Conservation (phyloP, 2,329 filamentous ascomycete genomes). For the Claviceps africana region DNA sequence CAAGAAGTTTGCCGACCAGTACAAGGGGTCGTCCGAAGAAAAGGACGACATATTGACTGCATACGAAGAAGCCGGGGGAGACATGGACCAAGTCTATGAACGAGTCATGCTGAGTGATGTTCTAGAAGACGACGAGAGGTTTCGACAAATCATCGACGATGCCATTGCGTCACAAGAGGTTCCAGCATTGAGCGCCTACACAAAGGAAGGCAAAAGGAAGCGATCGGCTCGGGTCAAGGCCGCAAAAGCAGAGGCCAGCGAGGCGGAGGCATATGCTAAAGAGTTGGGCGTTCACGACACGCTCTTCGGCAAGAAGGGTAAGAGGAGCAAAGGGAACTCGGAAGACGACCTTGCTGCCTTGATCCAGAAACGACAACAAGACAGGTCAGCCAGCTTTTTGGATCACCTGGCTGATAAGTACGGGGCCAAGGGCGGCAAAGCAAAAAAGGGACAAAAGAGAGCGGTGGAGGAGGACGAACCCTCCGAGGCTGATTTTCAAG, state of each 20-base stretch:
- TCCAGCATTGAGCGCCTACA: conserved; percentile 52
- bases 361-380: conserved; percentile 58
- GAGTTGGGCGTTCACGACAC: conserved; percentile 62
- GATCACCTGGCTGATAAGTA: conserved; percentile 70
- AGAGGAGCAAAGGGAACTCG: conserved; percentile 26
- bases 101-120: conserved; percentile 77
- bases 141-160: conserved; percentile 64
- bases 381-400: conserved; percentile 47
- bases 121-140: conserved; percentile 71
- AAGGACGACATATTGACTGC: conserved; percentile 60
- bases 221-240: conserved; percentile 43
- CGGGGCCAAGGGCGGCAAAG: conserved; percentile 26
- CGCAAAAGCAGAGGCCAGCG: conserved; percentile 52
- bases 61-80: conserved; percentile 59
- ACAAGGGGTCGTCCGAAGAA: conserved; percentile 81
- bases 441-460: conserved; percentile 38
- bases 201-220: conserved; percentile 55
- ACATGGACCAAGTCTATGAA: conserved; percentile 67
- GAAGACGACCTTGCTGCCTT: conserved; percentile 53
- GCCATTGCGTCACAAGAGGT: conserved; percentile 63
- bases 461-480: conserved; percentile 45
- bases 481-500: conserved; percentile 47
- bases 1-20: conserved; percentile 58
- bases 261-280: conserved; percentile 63
- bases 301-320: conserved; percentile 43